Evolutionary conservation across 352 stramenopile genomes (phyloP), one percentile per base, ranked within the genome.

Genomic region (Globisporangium alternatum): DNA sequence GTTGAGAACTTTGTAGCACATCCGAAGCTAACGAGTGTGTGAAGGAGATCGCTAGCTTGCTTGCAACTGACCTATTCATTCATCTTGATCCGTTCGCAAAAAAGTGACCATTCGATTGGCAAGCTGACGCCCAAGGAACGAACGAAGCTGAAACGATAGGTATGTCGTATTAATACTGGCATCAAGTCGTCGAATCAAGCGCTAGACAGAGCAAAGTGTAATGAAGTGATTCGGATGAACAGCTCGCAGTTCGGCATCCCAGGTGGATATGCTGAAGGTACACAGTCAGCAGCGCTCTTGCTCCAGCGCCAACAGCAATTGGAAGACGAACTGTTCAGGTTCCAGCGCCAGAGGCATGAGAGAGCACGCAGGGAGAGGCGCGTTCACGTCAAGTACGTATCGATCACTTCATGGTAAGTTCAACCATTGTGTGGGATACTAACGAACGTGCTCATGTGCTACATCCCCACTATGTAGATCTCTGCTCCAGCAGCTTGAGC

Each of bases 401-500:
- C 17, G 25, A 5, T 56, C 5, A 7, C 6, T 28, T 31, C 10
- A 21, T n/a, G 25, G 25, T 28, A 28, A 28, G 25, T 28, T 28
- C 25, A 28, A 2, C 25, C 25, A 28, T 28, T 28, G 25, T 28
- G 25, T 28, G 25, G 1, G 25, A 28, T 28, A 28, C 25, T 28
- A 28, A 28, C 25, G 25, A 3, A 28, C 1, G 1, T 51, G 28
- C 12, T 55, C 5, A n/a, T 19, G 7, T 8, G 22, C 28, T 22
- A 8, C 30, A 39, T 5, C 5, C 19, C 25, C 13, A 21, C 13
- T 19, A 37, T 60, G 33, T 48, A 81, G 75, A 45, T 51, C 58
- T 37, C 70, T 81, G 44, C 22, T 80, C 13, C 60, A 72, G 21
- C 63, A 61, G 8, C 71, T 83, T 31, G 72, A 83, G 56, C 31